Evolutionary conservation across 2,329 filamentous ascomycete species (phyloP).

Genomic region (Periconia sp.): DNA sequence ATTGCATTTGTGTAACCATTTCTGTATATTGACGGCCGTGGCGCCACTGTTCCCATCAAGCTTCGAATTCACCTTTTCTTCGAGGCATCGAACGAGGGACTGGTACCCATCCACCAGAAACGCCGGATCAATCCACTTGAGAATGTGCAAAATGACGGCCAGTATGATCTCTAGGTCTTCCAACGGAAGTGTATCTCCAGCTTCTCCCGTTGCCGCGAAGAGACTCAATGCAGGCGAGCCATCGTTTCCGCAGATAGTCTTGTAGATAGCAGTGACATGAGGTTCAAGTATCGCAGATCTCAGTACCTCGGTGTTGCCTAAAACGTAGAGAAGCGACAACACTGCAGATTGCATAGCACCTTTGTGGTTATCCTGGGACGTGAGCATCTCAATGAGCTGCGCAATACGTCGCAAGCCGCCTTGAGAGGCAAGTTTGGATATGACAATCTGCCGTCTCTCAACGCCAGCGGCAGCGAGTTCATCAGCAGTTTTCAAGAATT

Average conservation of each 20-base stretch:
- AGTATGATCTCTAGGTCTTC: not conserved
- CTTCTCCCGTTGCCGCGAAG: not conserved
- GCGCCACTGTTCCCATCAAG: not conserved
- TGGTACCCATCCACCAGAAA: not conserved
- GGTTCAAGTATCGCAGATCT: constrained; percentile 35
- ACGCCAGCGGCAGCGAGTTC: constrained; percentile 7
- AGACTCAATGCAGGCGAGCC: constrained; percentile 12
- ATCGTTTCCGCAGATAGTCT: constrained; percentile 27
- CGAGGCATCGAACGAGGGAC: not conserved
- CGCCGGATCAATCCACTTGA: not conserved
- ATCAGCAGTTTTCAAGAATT: constrained; percentile 10
- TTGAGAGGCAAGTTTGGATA: not conserved
- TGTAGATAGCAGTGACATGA: constrained; percentile 27
- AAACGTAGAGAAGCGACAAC: constrained; percentile 16
- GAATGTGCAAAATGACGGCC: not conserved
- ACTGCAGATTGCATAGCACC: not conserved
- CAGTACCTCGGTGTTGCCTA: constrained; percentile 29
- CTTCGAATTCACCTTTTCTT: not conserved
- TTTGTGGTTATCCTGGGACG: not conserved
- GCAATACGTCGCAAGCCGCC: not conserved
- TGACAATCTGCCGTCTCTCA: constrained; percentile 1
- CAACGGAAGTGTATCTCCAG: not conserved
- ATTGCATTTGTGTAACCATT: not conserved
- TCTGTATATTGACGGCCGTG: not conserved
- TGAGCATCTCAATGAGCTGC: not conserved